phyloP scores from a whole-genome alignment of 768 basidiomycete genomes.

The Mycena vulgaris region DNA sequence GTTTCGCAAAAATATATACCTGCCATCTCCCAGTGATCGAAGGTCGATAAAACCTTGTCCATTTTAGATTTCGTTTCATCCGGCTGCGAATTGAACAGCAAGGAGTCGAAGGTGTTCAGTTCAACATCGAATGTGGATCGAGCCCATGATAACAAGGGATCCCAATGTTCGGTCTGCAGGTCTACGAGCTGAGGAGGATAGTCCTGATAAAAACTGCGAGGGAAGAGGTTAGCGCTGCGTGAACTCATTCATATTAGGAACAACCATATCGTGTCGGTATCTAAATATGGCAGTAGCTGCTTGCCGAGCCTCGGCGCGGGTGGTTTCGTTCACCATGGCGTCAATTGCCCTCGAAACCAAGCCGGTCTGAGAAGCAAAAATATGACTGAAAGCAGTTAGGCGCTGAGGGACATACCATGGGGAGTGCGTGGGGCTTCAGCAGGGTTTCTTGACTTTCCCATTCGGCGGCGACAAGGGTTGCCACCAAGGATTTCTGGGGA shows the following conservation, averaged over 20 bases:
- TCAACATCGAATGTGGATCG: conserved; percentile 75
- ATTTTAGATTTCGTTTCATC: conserved; percentile 77
- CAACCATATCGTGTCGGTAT: conserved; percentile 96
- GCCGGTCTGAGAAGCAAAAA: conserved; percentile 76
- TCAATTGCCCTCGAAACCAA: conserved; percentile 93
- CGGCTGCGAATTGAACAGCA: conserved; percentile 81
- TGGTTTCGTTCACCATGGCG: conserved; percentile 69
- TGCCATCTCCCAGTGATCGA: conserved; percentile 91
- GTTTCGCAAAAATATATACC: conserved; percentile 60
- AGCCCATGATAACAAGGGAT: conserved; percentile 88
- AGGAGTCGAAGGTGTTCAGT: conserved; percentile 78
- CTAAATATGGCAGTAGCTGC: conserved; percentile 87
- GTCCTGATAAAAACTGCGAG: conserved; percentile 84
- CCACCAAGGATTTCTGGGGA: conserved; percentile 76
- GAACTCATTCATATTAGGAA: conserved; percentile 14
- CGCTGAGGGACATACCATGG: conserved; percentile 72
- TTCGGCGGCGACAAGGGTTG: conserved; percentile 91
- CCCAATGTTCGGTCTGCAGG: conserved; percentile 90
- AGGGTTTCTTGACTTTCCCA: conserved; percentile 95
- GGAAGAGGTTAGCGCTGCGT: conserved; percentile 6
- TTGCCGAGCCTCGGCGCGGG: conserved; percentile 73
- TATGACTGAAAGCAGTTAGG: conserved; percentile 2
- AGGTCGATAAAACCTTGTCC: conserved; percentile 65
- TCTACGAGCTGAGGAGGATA: conserved; percentile 81
- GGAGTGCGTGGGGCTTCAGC: conserved; percentile 91